These are phyloP conservation scores for Stropharia rugosoannulata DNA, from an alignment of 768 basidiomycete species.

Conservation along the genomic window DNA sequence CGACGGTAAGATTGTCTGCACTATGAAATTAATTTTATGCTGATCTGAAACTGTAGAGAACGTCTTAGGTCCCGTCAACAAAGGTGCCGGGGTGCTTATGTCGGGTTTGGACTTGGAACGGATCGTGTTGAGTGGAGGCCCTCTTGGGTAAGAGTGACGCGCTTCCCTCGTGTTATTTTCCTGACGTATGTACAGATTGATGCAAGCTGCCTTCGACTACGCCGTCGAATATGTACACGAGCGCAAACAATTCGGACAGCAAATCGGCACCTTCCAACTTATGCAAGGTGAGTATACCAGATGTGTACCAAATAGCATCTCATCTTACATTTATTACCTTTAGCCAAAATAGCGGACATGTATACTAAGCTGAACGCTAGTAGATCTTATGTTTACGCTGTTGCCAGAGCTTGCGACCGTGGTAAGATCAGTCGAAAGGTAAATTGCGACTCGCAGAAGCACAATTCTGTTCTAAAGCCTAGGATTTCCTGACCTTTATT, in stretches of 20 bases:
- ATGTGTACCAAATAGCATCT: conserved; percentile 7
- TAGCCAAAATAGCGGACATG: conserved; percentile 89
- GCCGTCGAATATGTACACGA: conserved; percentile 91
- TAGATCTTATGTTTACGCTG: conserved; percentile 89
- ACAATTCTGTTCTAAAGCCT: background rate
- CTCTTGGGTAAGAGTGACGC: conserved; percentile 63
- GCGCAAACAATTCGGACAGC: conserved; percentile 86
- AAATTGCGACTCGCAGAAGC: conserved; percentile 23
- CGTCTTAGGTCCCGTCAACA: conserved; percentile 76
- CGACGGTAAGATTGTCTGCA: conserved; percentile 50
- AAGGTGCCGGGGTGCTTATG: conserved; percentile 89
- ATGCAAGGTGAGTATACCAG: conserved; percentile 75
- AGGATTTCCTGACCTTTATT: background rate
- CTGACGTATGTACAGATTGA: conserved; percentile 50
- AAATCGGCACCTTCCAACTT: conserved; percentile 88
- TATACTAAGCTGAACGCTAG: conserved; percentile 91
- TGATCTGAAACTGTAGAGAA: conserved; percentile 53
- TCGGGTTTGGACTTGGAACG: conserved; percentile 92
- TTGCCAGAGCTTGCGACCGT: conserved; percentile 84
- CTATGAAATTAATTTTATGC: background rate
- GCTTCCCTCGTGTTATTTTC: conserved; percentile 5
- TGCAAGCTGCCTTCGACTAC: conserved; percentile 92
- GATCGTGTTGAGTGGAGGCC: conserved; percentile 89
- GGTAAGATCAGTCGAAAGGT: conserved; percentile 79
- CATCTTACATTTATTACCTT: background rate